phyloP scores from a whole-genome alignment of 2,329 filamentous ascomycete species.

The Aspergillus pseudotamarii region DNA sequence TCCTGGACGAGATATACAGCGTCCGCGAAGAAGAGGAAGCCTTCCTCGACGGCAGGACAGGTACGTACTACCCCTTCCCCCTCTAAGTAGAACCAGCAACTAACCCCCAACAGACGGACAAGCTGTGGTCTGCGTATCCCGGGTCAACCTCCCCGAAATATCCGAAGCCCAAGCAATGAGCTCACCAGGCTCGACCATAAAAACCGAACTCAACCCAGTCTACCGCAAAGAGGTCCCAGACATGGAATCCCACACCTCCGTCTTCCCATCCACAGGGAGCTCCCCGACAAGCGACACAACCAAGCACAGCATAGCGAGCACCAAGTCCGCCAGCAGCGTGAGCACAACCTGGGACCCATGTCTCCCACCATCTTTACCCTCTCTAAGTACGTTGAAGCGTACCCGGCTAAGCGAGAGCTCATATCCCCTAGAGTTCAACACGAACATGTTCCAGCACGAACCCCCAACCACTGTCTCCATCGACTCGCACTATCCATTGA shows the following conservation, averaged over 20 bases:
- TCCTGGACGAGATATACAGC: constrained; percentile 39
- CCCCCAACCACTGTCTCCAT: constrained; percentile 6
- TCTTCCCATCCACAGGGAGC: constrained; percentile 20
- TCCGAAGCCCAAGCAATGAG: constrained; percentile 21
- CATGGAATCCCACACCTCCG: constrained; percentile 26
- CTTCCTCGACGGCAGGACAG: constrained; percentile 32
- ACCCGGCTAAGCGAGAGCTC: constrained; percentile 6
- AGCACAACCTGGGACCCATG: constrained; percentile 16
- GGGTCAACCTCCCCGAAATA: constrained; percentile 31
- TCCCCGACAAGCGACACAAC: constrained; percentile 10
- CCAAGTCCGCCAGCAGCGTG: constrained; percentile 8
- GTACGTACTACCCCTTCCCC: constrained; percentile 19
- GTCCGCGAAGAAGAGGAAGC: constrained; percentile 37
- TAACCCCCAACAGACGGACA: constrained; percentile 26
- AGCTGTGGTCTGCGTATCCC: constrained; percentile 29
- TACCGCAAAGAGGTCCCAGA: constrained; percentile 20
- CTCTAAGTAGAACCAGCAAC: neutral
- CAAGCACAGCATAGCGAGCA: constrained; percentile 4
- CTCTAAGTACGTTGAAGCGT: constrained; percentile 10
- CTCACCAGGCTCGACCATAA: constrained; percentile 17
- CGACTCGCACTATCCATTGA: constrained; percentile 18
- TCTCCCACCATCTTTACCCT: constrained; percentile 12
- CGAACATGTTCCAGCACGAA: constrained; percentile 14
- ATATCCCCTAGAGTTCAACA: constrained; percentile 12
- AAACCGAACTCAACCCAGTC: constrained; percentile 15